Evolutionary conservation across 73 alveolate genomes (phyloP).

Genomic region (Paramecium pentaurelia): DNA sequence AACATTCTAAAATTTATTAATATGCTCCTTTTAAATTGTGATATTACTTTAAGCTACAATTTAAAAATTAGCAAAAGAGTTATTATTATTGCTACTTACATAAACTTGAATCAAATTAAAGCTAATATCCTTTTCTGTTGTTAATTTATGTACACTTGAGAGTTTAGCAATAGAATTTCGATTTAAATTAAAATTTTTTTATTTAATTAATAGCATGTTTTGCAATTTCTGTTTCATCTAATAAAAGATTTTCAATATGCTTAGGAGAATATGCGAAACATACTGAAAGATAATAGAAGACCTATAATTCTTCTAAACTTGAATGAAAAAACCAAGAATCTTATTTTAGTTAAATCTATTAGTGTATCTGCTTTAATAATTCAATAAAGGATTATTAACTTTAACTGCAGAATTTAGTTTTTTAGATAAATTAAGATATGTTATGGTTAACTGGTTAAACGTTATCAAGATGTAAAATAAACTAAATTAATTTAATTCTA

Average conservation of each 20-base stretch:
- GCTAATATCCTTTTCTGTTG: background rate
- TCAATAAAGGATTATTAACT: background rate
- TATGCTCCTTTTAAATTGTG: background rate
- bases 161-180: background rate
- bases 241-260: background rate
- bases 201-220: background rate
- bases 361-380: background rate
- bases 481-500: background rate
- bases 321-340: constrained; percentile 3
- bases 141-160: background rate
- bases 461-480: background rate
- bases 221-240: background rate
- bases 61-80: background rate
- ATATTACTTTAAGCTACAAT: background rate
- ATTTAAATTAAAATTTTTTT: background rate
- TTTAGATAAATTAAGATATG: background rate
- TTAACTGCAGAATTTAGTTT: background rate
- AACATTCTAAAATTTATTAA: background rate
- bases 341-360: background rate
- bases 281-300: background rate
- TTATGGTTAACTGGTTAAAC: background rate
- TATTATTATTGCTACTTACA: background rate
- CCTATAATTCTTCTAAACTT: background rate
- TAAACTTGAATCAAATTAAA: background rate
- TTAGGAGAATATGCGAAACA: background rate